Evolutionary conservation across 2,329 filamentous ascomycete genomes (phyloP).

Genomic region (Knufia petricola): DNA sequence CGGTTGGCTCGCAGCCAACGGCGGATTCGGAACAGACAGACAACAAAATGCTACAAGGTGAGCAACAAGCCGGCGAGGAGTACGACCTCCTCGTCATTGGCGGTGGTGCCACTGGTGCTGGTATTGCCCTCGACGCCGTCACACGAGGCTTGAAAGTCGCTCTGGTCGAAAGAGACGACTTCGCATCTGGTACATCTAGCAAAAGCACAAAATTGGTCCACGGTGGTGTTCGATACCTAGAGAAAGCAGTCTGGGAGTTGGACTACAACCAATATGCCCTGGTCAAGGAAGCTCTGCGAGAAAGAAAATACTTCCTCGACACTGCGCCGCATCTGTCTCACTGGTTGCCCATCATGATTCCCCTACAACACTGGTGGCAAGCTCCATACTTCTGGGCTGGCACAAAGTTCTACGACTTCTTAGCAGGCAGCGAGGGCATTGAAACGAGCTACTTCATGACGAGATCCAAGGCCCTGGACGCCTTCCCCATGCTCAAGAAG

Average conservation of each 20-base stretch:
- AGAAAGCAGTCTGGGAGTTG: conserved; percentile 77
- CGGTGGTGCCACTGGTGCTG: conserved; percentile 67
- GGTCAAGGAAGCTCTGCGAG: conserved; percentile 70
- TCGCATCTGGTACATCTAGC: conserved; percentile 70
- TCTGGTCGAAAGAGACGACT: conserved; percentile 73
- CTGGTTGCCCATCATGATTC: conserved; percentile 77
- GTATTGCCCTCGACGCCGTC: conserved; percentile 71
- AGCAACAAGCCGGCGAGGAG: conserved; percentile 38
- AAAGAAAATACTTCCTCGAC: conserved; percentile 74
- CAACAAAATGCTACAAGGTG: conserved; percentile 16
- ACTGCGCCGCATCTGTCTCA: conserved; percentile 72
- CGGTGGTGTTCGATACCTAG: conserved; percentile 73
- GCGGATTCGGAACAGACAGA: conserved; percentile 1
- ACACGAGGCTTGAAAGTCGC: conserved; percentile 72
- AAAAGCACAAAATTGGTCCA: conserved; percentile 84
- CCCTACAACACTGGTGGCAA: conserved; percentile 75
- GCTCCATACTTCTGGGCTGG: conserved; percentile 63
- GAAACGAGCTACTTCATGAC: conserved; percentile 84
- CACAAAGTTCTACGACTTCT: conserved; percentile 72
- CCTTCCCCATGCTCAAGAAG: conserved; percentile 80
- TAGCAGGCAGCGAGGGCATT: conserved; percentile 78
- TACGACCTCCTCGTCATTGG: conserved; percentile 75
- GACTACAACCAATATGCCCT: conserved; percentile 72
- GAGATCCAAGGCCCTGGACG: conserved; percentile 73
- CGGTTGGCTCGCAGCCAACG: conserved; percentile 2